Base-by-base conservation (phyloP, 345 rosid species). In the Arabis hirsuta region DNA sequence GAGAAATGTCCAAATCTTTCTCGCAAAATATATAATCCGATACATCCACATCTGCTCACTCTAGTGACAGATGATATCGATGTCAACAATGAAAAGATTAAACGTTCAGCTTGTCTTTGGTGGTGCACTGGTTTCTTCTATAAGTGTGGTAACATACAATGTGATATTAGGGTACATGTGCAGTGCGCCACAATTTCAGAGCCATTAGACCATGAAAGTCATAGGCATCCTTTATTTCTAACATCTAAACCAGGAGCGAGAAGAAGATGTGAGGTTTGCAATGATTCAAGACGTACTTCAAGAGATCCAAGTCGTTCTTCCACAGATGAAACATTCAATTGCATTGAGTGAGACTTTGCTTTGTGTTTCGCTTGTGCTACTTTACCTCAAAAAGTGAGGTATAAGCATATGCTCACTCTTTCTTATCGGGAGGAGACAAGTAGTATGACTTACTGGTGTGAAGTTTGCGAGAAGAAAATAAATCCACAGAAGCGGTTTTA, bases 321-420 rank as follows among this genome's bases (percentile, higher is more conserved):
- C 39, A 8, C 10, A 9, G n/a, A 12, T 6, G 46, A 62, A 45
- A 62, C 67, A 43, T 62, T 29, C 38, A 44, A 62, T 9, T 57
- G 45, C 20, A 20, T 32, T 36, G 62, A 57, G 11, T 57, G 62
- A 1, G 29, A 57, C 12, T 57, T 34, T 34, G 2, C 13, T 14
- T 14, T 57, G 26, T 57, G 62, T 57, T 57, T 32, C 1, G 14
- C 6, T 0, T 53, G 58, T 26, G 34, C 34, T 22, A 26, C 58
- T 53, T 4, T 53, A 12, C 58, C 58, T 4, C 58, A 12, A 22
- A 53, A 22, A 8, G 38, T 53, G 38, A 53, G 16, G 16, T 53
- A 61, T 61, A 47, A 12, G 65, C 51, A 61, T 43, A 44, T 41
- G 27, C 29, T 57, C n/a, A 57, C 45, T 36, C 53, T 62, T 27